Evolutionary conservation across 2,329 filamentous ascomycete species (phyloP).

Genomic region (Colletotrichum gigasporum): DNA sequence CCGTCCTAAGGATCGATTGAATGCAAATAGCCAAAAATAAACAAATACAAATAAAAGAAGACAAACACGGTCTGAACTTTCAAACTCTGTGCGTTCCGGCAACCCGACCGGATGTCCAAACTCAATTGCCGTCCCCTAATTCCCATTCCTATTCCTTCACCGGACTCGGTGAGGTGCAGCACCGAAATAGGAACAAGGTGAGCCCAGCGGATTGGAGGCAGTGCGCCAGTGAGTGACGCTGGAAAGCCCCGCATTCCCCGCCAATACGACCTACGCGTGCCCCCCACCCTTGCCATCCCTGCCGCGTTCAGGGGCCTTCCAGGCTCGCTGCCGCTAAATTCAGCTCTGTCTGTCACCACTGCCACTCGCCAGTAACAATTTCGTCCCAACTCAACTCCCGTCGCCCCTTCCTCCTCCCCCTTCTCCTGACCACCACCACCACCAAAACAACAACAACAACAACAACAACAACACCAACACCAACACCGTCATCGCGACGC

Average conservation of each 20-base stretch:
- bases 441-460: background rate
- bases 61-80: too few species aligned
- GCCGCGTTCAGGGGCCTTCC: slow-evolving; percentile 19
- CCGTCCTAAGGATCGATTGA: too few species aligned
- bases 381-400: slow-evolving; percentile 10
- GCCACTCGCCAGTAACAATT: background rate
- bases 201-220: background rate
- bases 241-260: slow-evolving; percentile 7
- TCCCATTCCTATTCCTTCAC: too few species aligned
- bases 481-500: background rate
- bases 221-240: too few species aligned
- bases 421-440: background rate
- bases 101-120: too few species aligned
- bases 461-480: background rate
- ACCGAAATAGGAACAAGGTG: background rate
- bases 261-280: background rate
- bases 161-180: too few species aligned
- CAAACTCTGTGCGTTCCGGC: too few species aligned
- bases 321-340: slow-evolving; percentile 15
- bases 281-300: slow-evolving; percentile 4
- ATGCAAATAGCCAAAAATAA: too few species aligned
- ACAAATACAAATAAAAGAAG: too few species aligned
- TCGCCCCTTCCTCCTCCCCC: background rate
- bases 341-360: slow-evolving; percentile 23
- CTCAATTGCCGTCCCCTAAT: too few species aligned